A percentile compares a stretch with the other conserved stretches of the same genome.
Conservation (phyloP, 139 green algal genomes). For the Dunaliella primolecta region DNA sequence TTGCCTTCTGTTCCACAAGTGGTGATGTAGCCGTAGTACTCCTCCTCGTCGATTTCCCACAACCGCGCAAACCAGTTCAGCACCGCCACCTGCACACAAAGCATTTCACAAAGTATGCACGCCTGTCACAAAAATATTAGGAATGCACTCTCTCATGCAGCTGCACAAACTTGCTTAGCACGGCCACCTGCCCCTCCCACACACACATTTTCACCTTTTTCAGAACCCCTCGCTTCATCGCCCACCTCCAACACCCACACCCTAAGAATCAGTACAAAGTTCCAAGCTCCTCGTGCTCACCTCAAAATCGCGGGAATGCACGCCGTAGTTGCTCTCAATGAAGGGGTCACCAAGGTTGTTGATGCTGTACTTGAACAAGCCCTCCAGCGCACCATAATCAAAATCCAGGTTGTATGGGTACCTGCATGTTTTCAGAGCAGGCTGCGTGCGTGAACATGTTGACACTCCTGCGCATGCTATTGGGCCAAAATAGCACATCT, state of each 20-base stretch:
- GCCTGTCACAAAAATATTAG: no score
- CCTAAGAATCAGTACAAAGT: no score
- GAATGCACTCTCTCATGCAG: no score
- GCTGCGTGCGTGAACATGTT: neutral
- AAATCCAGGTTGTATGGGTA: slow-evolving; percentile 99
- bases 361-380: slow-evolving; percentile 88
- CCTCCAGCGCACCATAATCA: slow-evolving; percentile 87
- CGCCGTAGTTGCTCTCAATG: slow-evolving; percentile 96
- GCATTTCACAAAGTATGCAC: neutral
- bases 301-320: slow-evolving; percentile 57
- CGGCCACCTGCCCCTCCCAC: no score
- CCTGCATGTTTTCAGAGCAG: no score
- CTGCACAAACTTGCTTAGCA: no score
- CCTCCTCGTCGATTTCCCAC: slow-evolving; percentile 90
- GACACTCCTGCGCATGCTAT: neutral
- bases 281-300: no score
- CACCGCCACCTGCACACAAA: slow-evolving; percentile 74
- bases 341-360: slow-evolving; percentile 98
- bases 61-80: slow-evolving; percentile 96
- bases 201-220: no score
- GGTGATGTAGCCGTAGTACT: slow-evolving; percentile 98
- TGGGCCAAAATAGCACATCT: neutral
- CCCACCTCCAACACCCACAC: no score
- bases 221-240: no score
- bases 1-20: slow-evolving; percentile 98